Evolutionary conservation across 2,329 filamentous ascomycete genomes (phyloP), one percentile per base, ranked within the genome.

Genomic region (Penicillium sp.): DNA sequence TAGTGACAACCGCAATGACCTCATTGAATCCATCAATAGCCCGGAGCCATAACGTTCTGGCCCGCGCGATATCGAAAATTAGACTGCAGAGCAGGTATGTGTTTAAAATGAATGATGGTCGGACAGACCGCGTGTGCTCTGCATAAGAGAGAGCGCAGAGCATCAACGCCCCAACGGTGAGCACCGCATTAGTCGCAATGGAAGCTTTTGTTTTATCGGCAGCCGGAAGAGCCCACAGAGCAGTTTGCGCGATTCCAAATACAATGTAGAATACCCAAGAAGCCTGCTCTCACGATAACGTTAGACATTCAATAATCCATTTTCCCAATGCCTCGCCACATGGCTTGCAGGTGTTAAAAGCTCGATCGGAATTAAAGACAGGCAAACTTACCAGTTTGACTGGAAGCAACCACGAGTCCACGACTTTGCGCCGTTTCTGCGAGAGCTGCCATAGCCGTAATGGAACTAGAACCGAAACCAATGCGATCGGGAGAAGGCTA

Each of bases 91-190:
- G 69, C 1, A 84, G 77, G 63, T 82, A 84, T 35, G 76, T 51
- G 53, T 78, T 79, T 45, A 84, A 69, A n/a, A 83, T 61, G 37
- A 78, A 75, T 0, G 82, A 84, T 1, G 82, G 81, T 17, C 74
- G 71, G 43, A 79, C 70, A 5, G 78, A 78, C 35, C 76, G 76
- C 17, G 71, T 65, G 63, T 84, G 82, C 63, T 84, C 81, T 31
- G 79, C 68, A 65, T 77, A 79, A 1, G 82, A 83, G 35, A 82
- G 69, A 12, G 76, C 54, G 47, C 69, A 65, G 12, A 83, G 69
- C 5, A 71, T 57, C 5, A 74, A 52, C 2, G 69, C 62, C 3
- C 71, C 74, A 38, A 67, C 61, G 8, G 72, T 65, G 37, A 69
- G 60, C 3, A 78, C 42, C 11, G 69, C 71, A 58, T 71, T 73